Conservation (phyloP, 2,329 filamentous ascomycete genomes). For the Beauveria medogensis region DNA sequence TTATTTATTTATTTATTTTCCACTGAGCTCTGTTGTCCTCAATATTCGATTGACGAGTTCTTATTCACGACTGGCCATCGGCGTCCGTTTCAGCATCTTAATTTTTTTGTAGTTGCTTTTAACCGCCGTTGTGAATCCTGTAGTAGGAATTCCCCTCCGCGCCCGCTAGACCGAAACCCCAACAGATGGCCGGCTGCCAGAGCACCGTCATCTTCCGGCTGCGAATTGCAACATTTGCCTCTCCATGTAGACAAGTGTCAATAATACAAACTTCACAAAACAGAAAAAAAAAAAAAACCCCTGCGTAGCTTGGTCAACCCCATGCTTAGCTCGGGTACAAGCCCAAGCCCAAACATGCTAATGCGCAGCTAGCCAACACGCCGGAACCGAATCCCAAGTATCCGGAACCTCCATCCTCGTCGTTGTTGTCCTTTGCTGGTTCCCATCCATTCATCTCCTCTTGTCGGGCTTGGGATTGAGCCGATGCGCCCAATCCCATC, state of each 20-base stretch:
- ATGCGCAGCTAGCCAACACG: slow-evolving; percentile 2
- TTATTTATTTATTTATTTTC: neutral
- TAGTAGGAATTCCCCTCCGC: neutral
- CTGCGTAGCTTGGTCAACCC: neutral
- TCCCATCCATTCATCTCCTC: neutral
- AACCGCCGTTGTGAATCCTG: neutral
- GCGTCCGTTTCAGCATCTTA: neutral
- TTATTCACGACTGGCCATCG: neutral
- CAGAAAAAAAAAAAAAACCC: neutral
- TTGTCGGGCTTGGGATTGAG: no score
- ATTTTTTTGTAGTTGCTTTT: no score
- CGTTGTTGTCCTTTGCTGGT: neutral
- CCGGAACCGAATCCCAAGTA: slow-evolving; percentile 5
- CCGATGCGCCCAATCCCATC: no score
- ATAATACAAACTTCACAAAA: no score
- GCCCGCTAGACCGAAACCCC: neutral
- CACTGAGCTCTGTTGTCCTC: neutral
- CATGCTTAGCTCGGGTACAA: slow-evolving; percentile 1
- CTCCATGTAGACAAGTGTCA: no score
- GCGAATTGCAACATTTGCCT: no score
- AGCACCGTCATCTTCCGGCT: no score
- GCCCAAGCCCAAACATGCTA: neutral
- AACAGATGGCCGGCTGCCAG: neutral
- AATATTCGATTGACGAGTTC: neutral
- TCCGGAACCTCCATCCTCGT: neutral